phyloP scores from a whole-genome alignment of 2,329 filamentous ascomycete genomes.

The Scedosporium apiospermum region DNA sequence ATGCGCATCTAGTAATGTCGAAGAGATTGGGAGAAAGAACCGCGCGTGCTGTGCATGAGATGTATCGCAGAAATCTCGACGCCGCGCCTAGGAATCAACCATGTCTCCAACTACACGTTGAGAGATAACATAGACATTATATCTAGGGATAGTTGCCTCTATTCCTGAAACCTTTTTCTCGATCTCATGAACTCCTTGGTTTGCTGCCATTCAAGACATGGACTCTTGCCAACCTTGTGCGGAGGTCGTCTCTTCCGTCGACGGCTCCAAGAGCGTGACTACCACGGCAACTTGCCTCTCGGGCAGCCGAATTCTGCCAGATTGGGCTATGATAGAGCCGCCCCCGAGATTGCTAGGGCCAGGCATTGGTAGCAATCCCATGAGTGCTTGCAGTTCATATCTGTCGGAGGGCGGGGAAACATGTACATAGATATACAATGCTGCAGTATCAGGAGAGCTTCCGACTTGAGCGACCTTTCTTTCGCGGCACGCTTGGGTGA shows the following conservation, averaged over 20 bases:
- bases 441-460: neutral
- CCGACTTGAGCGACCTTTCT: neutral
- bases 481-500: constrained; percentile 41
- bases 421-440: constrained; percentile 33
- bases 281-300: no score
- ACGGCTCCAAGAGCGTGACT: no score
- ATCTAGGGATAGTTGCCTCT: constrained; percentile 40
- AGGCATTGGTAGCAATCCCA: neutral
- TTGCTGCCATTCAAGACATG: no score
- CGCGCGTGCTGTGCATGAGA: constrained; percentile 22
- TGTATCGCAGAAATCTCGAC: constrained; percentile 39
- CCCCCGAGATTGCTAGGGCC: neutral
- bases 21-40: constrained; percentile 21
- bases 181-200: no score
- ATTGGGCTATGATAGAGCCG: no score
- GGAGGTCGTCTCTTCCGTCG: no score
- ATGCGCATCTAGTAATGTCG: constrained; percentile 17
- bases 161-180: neutral
- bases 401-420: constrained; percentile 54
- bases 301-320: no score
- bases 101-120: constrained; percentile 45
- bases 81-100: constrained; percentile 41
- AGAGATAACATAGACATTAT: constrained; percentile 47
- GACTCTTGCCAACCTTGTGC: no score
- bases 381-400: constrained; percentile 35